A percentile compares a stretch with the other conserved stretches of the same genome.
phyloP scores from a whole-genome alignment of 2,329 filamentous ascomycete genomes.

The Amesomyces nigricolor region DNA sequence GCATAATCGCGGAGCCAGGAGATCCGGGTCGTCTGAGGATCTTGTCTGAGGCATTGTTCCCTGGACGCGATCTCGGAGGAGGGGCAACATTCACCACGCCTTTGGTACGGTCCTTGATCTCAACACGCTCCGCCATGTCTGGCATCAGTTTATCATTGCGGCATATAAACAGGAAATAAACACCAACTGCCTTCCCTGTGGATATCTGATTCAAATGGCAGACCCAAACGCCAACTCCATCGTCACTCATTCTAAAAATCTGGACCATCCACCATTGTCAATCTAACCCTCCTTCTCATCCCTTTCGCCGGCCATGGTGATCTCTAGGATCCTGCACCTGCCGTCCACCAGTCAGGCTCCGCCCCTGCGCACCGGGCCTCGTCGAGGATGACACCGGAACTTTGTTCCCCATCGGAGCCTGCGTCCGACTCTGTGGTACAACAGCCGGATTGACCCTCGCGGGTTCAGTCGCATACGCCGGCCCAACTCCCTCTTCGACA shows the following conservation, averaged over 20 bases:
- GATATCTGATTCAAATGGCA: not conserved
- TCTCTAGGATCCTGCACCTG: conserved; percentile 10
- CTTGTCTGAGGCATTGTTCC: too few relatives aligned
- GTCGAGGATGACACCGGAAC: not conserved
- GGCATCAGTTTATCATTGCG: not conserved
- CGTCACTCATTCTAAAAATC: too few relatives aligned
- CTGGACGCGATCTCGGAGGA: too few relatives aligned
- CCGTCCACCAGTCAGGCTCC: conserved; percentile 11
- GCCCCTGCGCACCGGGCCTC: conserved; percentile 1
- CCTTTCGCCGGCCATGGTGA: not conserved
- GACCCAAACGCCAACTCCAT: conserved; percentile 1
- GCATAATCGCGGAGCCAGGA: conserved; percentile 7
- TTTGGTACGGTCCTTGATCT: too few relatives aligned
- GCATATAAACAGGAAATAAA: not conserved
- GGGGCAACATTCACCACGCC: too few relatives aligned
- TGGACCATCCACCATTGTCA: not conserved
- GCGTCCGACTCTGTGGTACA: conserved; percentile 3
- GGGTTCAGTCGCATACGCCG: not conserved
- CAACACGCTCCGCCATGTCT: too few relatives aligned
- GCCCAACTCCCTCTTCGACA: conserved; percentile 14
- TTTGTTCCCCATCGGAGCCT: not conserved
- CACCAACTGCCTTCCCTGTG: not conserved
- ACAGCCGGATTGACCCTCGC: not conserved
- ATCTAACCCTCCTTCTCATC: not conserved
- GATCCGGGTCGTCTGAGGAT: not conserved